phyloP scores from a whole-genome alignment of 177 flowering plant genomes.

The Tripterygium wilfordii region DNA sequence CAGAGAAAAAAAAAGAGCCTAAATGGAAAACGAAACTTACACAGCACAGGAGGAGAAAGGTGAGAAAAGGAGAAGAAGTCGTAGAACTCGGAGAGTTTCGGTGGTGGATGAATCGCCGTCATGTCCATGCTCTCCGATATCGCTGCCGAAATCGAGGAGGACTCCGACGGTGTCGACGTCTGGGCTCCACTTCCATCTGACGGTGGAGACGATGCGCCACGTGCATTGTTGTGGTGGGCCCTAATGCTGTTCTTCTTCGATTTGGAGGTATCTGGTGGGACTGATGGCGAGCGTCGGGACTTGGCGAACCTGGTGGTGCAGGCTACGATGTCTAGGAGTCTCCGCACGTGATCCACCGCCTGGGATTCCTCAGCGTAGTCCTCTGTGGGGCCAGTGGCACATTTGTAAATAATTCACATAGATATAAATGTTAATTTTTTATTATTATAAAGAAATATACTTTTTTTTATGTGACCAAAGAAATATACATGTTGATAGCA shows the following conservation, averaged over 20 bases:
- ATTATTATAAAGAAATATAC: neutral
- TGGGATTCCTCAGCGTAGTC: slow-evolving; percentile 59
- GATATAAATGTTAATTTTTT: too few relatives aligned
- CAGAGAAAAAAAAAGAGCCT: neutral
- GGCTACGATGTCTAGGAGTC: slow-evolving; percentile 83
- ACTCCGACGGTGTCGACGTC: slow-evolving; percentile 9
- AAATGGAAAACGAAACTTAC: slow-evolving; percentile 35
- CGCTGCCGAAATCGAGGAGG: slow-evolving; percentile 31
- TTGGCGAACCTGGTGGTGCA: slow-evolving; percentile 77
- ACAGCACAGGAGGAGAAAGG: slow-evolving; percentile 61
- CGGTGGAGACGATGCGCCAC: slow-evolving; percentile 12
- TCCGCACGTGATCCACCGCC: slow-evolving; percentile 70
- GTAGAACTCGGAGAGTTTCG: slow-evolving; percentile 84
- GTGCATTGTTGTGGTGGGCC: slow-evolving; percentile 7
- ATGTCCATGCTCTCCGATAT: slow-evolving; percentile 50
- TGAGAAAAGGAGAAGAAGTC: slow-evolving; percentile 90
- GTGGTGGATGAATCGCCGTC: slow-evolving; percentile 76
- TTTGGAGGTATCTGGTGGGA: slow-evolving; percentile 5
- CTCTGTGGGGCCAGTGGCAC: slow-evolving; percentile 53
- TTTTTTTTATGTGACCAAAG: neutral
- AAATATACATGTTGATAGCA: too few relatives aligned
- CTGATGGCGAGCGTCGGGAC: slow-evolving; percentile 22
- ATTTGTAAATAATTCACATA: slow-evolving; percentile 15
- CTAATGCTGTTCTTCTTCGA: slow-evolving; percentile 25
- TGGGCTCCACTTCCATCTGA: slow-evolving; percentile 16